A percentile compares a stretch with the other conserved stretches of the same genome.
These are phyloP conservation scores for Leccinum imitatum DNA, from an alignment of 768 basidiomycete genomes.

Conservation along the genomic window DNA sequence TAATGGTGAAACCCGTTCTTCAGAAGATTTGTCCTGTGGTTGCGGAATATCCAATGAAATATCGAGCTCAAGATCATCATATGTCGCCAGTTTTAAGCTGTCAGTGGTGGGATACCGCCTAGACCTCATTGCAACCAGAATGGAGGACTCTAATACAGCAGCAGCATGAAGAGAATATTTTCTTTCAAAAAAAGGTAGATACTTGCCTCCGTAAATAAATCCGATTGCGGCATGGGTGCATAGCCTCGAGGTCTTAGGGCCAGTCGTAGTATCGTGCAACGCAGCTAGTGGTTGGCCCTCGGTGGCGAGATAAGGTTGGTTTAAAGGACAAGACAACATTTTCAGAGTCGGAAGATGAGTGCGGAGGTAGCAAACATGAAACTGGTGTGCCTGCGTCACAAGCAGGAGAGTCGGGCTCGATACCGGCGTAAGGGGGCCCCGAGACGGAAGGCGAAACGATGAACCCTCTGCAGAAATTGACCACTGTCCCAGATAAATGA, in stretches of 20 bases:
- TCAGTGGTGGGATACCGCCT: conserved; percentile 44
- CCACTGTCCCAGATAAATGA: conserved; percentile 48
- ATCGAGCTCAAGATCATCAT: conserved; percentile 44
- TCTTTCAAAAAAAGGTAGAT: neutral
- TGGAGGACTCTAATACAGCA: conserved; percentile 45
- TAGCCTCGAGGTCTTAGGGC: conserved; percentile 41
- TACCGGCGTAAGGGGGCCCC: conserved; percentile 56
- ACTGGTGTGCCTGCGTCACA: conserved; percentile 61
- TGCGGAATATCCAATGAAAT: conserved; percentile 28
- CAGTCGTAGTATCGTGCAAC: conserved; percentile 29
- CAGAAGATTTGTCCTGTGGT: conserved; percentile 14
- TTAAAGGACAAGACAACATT: conserved; percentile 49
- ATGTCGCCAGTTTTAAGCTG: conserved; percentile 22
- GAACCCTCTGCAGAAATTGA: conserved; percentile 41
- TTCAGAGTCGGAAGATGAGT: conserved; percentile 44
- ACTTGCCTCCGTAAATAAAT: conserved; percentile 55
- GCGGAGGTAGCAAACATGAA: conserved; percentile 55
- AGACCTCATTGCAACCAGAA: conserved; percentile 65
- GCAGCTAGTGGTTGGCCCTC: conserved; percentile 37
- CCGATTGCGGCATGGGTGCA: conserved; percentile 63
- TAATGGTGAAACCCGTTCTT: conserved; percentile 24
- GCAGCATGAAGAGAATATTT: conserved; percentile 1
- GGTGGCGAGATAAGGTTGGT: conserved; percentile 36
- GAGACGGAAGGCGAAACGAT: conserved; percentile 53
- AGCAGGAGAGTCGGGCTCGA: conserved; percentile 57